Percentiles rank a stretch among this genome's conserved stretches.
Conservation (phyloP, 805 yeast species). For the Candida peoriensis region DNA sequence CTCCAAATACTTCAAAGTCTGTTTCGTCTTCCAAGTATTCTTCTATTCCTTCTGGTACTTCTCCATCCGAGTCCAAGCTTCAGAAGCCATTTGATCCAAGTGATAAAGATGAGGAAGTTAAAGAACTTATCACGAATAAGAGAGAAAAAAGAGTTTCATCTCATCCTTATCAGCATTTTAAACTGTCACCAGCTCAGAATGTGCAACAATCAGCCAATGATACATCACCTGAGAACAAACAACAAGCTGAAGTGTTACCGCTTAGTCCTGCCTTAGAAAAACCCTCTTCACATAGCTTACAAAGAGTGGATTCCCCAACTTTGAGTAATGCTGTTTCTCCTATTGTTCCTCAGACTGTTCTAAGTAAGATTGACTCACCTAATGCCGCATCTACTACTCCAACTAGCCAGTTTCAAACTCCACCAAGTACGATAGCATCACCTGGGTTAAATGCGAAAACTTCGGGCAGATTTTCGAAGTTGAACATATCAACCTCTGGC, state of each 20-base stretch:
- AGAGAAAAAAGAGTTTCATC: constrained; percentile 1
- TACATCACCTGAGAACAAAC: no score
- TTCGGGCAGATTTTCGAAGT: constrained; percentile 8
- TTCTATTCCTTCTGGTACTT: not conserved
- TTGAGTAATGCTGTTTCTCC: no score
- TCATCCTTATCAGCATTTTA: constrained; percentile 17
- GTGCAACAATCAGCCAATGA: no score
- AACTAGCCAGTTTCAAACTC: constrained; percentile 12
- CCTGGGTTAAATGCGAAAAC: constrained; percentile 5
- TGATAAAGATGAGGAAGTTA: not conserved
- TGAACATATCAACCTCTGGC: constrained; percentile 5
- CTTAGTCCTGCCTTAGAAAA: no score
- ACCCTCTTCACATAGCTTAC: no score
- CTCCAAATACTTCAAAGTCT: not conserved
- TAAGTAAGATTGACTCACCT: no score
- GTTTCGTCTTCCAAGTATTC: constrained; percentile 4
- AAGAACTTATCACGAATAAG: no score
- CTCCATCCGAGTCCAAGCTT: not conserved
- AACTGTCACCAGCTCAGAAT: constrained; percentile 13
- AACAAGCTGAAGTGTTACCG: no score
- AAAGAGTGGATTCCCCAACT: no score
- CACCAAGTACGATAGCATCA: constrained; percentile 13
- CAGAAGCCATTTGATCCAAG: constrained; percentile 1
- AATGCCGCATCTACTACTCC: not conserved
- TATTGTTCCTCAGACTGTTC: no score